phyloP scores from a whole-genome alignment of 148 eudicot genomes.

The Gaultheria prostrata region DNA sequence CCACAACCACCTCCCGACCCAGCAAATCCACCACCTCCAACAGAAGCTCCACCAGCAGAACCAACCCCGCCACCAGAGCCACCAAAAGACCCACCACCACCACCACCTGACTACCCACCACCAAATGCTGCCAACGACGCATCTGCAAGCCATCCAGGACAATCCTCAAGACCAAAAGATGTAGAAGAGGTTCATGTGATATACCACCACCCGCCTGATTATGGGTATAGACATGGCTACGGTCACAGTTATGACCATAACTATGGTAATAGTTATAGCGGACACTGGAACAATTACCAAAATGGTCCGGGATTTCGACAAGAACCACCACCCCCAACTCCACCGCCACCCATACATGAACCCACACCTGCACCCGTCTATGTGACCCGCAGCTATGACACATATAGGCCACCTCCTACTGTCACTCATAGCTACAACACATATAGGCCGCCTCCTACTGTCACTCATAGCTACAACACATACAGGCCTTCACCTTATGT shows the following conservation, averaged over 20 bases:
- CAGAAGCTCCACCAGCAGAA: slow-evolving; percentile 25
- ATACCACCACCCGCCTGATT: slow-evolving; percentile 47
- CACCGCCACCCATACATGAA: neutral
- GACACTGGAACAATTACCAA: slow-evolving; percentile 25
- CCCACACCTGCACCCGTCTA: slow-evolving; percentile 30
- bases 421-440: neutral
- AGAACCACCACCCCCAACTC: slow-evolving; percentile 27
- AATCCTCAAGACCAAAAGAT: slow-evolving; percentile 31
- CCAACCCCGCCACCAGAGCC: slow-evolving; percentile 36
- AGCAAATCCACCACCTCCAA: slow-evolving; percentile 22
- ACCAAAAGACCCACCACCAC: slow-evolving; percentile 38
- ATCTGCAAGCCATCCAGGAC: slow-evolving; percentile 35
- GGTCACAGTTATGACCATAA: slow-evolving; percentile 23
- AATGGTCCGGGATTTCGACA: slow-evolving; percentile 24
- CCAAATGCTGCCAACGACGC: slow-evolving; percentile 25
- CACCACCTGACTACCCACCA: slow-evolving; percentile 22
- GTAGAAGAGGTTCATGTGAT: slow-evolving; percentile 45
- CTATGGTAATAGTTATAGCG: slow-evolving; percentile 24
- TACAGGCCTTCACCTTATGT: neutral
- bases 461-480: neutral
- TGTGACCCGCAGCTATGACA: slow-evolving; percentile 35
- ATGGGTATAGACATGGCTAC: slow-evolving; percentile 32
- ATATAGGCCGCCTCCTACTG: neutral
- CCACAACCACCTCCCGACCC: slow-evolving; percentile 25
- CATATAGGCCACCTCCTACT: neutral